phyloP scores from a whole-genome alignment of 306 rosid species.

The Pyrus bretschneideri region DNA sequence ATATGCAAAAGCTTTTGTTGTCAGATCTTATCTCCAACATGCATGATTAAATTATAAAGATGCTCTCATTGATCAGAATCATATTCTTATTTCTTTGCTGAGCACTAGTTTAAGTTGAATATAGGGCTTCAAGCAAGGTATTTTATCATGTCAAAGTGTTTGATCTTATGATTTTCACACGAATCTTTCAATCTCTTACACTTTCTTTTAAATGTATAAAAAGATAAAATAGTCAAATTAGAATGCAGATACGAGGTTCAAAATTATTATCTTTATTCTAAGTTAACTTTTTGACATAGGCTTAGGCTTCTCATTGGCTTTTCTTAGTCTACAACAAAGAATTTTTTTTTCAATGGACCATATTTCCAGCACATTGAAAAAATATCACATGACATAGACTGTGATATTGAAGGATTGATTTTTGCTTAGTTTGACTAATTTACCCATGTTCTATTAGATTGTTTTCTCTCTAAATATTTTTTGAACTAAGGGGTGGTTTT shows the following conservation, averaged over 20 bases:
- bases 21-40: background rate
- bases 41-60: too few species aligned
- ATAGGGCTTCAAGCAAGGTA: background rate
- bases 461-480: background rate
- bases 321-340: too few species aligned
- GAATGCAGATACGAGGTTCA: background rate
- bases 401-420: background rate
- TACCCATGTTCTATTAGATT: background rate
- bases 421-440: background rate
- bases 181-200: background rate
- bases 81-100: too few species aligned
- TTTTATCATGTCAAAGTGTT: background rate
- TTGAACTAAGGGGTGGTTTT: background rate
- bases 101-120: background rate
- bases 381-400: background rate
- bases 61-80: too few species aligned
- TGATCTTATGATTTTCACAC: background rate
- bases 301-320: too few species aligned
- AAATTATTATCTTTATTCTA: too few species aligned
- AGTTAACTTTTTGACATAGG: background rate
- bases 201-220: too few species aligned
- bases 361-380: too few species aligned
- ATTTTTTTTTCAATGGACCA: too few species aligned
- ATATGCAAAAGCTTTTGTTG: background rate
- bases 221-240: background rate